Conservation (phyloP, 73 alveolate species). For the Paramecium bursaria region DNA sequence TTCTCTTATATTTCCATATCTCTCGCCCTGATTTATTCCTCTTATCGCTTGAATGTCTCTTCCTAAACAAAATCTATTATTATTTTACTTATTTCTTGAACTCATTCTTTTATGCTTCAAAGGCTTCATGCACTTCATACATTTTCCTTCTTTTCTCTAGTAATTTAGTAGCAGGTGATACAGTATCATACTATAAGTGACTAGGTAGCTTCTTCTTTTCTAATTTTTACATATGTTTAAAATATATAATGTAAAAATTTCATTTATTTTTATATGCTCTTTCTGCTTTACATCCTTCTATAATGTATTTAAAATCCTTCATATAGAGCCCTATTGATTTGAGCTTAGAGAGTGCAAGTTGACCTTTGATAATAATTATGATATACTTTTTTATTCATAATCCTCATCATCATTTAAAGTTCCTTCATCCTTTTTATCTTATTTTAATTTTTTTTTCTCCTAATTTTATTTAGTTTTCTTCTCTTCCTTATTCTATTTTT, state of each 20-base stretch:
- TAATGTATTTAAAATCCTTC: constrained; percentile 49
- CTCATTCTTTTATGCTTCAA: constrained; percentile 86
- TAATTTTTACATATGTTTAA: constrained; percentile 42
- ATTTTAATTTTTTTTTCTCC: constrained; percentile 22
- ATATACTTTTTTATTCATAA: constrained; percentile 56
- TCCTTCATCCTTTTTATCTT: constrained; percentile 35
- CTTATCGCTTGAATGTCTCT: constrained; percentile 66
- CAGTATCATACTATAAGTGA: constrained; percentile 79
- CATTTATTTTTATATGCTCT: constrained; percentile 43
- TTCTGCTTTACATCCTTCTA: constrained; percentile 43
- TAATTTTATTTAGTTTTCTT: constrained; percentile 39
- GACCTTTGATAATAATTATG: constrained; percentile 9
- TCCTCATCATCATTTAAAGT: constrained; percentile 60
- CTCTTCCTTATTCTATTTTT: constrained; percentile 59
- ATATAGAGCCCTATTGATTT: constrained; percentile 23
- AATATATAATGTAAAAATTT: neutral
- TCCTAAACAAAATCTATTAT: neutral
- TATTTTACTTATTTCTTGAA: constrained; percentile 69
- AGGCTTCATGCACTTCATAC: constrained; percentile 94
- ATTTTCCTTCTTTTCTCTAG: constrained; percentile 90
- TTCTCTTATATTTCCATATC: constrained; percentile 79
- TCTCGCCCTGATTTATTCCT: constrained; percentile 78
- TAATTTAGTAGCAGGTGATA: constrained; percentile 89
- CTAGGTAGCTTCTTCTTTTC: constrained; percentile 64
- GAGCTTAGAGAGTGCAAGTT: constrained; percentile 19